These are phyloP conservation scores for Coemansia sp. DNA, from an alignment of 192 early-diverging fungal genomes.

Conservation along the genomic window DNA sequence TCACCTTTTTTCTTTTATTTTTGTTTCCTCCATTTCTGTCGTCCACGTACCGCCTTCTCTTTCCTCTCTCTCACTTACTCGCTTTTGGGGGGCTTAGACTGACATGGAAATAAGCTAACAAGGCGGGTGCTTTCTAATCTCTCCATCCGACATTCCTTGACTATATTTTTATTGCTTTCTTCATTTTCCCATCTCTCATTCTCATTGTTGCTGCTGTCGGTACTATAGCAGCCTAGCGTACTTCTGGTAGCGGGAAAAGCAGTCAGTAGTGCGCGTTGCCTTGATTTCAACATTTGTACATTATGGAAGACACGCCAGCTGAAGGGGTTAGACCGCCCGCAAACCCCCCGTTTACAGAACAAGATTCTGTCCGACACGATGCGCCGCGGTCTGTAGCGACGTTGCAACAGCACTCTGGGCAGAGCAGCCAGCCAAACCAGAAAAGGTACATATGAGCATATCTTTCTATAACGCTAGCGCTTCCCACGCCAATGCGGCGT, in stretches of 20 bases:
- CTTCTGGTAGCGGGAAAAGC: neutral
- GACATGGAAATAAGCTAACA: neutral
- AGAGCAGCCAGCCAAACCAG: neutral
- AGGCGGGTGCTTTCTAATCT: slow-evolving; percentile 4
- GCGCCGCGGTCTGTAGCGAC: neutral
- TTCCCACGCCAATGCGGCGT: neutral
- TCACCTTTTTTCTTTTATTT: slow-evolving; percentile 4
- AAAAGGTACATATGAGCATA: slow-evolving; percentile 1
- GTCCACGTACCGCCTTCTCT: neutral
- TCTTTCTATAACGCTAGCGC: neutral
- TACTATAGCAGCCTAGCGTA: neutral
- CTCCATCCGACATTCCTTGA: neutral
- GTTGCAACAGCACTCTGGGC: neutral
- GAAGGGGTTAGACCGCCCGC: neutral
- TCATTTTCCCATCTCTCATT: neutral
- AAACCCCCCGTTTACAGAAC: neutral
- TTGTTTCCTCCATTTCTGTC: slow-evolving; percentile 10
- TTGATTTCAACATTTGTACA: neutral
- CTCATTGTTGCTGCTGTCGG: neutral
- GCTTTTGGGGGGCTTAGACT: neutral
- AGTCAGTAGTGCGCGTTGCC: neutral
- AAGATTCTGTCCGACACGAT: neutral
- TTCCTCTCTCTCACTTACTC: neutral
- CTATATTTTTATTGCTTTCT: neutral
- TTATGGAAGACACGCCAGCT: slow-evolving; percentile 5